phyloP scores from a whole-genome alignment of 768 basidiomycete genomes.

The Boletus rufocinnamomeus region DNA sequence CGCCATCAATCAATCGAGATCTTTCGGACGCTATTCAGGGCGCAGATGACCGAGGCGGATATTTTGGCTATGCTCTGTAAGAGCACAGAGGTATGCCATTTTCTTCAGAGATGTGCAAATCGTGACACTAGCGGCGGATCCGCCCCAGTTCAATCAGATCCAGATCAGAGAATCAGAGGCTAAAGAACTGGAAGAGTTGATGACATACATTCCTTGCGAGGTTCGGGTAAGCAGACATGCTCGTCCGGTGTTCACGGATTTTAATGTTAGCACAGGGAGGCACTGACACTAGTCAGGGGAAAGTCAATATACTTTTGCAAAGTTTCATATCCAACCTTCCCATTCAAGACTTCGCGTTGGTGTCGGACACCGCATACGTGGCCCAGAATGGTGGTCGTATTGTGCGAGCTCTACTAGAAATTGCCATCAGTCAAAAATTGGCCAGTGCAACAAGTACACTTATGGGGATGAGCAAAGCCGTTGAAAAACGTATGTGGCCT shows the following conservation, averaged over 20 bases:
- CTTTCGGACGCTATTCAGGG: constrained; percentile 77
- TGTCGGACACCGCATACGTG: constrained; percentile 92
- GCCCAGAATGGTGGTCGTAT: constrained; percentile 96
- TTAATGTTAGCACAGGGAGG: constrained; percentile 51
- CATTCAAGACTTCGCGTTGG: constrained; percentile 94
- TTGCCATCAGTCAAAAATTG: constrained; percentile 92
- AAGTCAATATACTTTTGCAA: constrained; percentile 95
- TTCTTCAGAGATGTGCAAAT: background rate
- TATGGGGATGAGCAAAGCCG: constrained; percentile 89
- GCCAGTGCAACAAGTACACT: constrained; percentile 77
- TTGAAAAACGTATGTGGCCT: constrained; percentile 93
- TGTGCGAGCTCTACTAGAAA: constrained; percentile 90
- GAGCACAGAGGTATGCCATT: constrained; percentile 78
- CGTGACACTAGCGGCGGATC: background rate
- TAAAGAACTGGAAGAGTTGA: constrained; percentile 74
- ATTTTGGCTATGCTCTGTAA: constrained; percentile 81
- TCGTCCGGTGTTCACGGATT: background rate
- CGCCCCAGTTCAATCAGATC: constrained; percentile 84
- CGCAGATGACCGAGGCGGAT: constrained; percentile 92
- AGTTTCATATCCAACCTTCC: constrained; percentile 77
- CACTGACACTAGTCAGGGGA: constrained; percentile 65
- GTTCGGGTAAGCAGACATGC: constrained; percentile 57
- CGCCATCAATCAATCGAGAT: constrained; percentile 81
- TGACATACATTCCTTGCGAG: constrained; percentile 72
- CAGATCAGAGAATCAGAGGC: constrained; percentile 90